Evolutionary conservation across 257 asterid genomes (phyloP), one percentile per base, ranked within the genome.

Genomic region (Plectranthus barbatus): DNA sequence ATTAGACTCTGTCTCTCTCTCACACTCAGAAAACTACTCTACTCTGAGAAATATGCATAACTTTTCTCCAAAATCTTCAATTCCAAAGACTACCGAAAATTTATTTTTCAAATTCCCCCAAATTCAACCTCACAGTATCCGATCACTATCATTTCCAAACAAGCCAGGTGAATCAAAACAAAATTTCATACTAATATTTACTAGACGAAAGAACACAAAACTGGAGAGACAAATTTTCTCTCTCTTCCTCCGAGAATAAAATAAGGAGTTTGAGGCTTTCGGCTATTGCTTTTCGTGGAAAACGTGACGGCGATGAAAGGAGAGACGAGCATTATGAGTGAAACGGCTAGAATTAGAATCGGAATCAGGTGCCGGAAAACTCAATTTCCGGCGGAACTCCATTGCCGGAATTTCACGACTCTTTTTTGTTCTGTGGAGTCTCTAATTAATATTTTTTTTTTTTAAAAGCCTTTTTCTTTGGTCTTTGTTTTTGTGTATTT

Each of bases 261-360:
- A 23, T 3, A 18, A 48, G 58, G 31, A 41, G 4, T 50, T 47
- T 39, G 46, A n/a, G 24, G 19, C 33, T 26, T 49, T 48, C 54
- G 65, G 72, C 65, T 21, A 83, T 46, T 64, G 70, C 18, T 76
- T 68, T 71, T 87, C 96, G 76, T 69, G 95, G 70, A 87, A 84
- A 62, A 88, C 86, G 80, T 87, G 91, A 40, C 83, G 81, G 71
- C 56, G 81, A 66, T 82, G 90, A 44, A 82, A 76, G 23, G 85
- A 76, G 56, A 76, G 72, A 52, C 68, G 77, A 66, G 68, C 87
- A 70, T 41, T 48, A 68, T 45, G 36, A 50, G 45, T 18, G 50
- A 13, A 65, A 2, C 70, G 70, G 29, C 48, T 72, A 42, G 75
- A 69, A 53, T 44, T 63, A 31, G 60, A 69, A 68, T 48, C 71